Evolutionary conservation across 1,284 basidiomycete genomes (phyloP), one percentile per base, ranked within the genome.

Genomic region (Puccinia hordei): DNA sequence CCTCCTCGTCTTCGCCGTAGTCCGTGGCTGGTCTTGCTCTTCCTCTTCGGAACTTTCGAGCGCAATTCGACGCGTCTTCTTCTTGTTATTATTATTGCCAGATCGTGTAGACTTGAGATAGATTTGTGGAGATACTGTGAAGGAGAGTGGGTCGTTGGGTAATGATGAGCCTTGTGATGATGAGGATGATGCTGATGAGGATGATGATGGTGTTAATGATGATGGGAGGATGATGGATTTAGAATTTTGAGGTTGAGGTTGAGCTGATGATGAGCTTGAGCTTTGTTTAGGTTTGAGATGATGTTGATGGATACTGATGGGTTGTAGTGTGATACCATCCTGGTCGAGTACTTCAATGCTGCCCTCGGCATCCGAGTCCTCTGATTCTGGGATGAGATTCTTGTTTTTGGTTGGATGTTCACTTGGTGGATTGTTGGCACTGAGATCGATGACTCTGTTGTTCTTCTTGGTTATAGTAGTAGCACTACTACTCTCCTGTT

Each of bases 61-160:
- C 19, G 46, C 51, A 46, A 71, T 71, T n/a, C 68, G 68, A 71
- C 68, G 68, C 44, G 46, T 49, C 68, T 49, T 71, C 46, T 71
- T 53, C 51, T 71, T 71, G 44, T 4, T 33, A 46, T 49, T 71
- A 13, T 71, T n/a, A 19, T 71, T 71, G 27, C 15, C 8, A n/a
- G 33, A 30, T 30, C 2, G 10, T 19, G 49, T 15, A 51, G 68
- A 53, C 13, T 71, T 71, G 46, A 51, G 24, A 44, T 51, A 71
- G 6, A 71, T 46, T 33, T 71, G 22, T 0, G 68, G 51, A 2
- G 68, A 53, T 19, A 71, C n/a, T 15, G 68, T 71, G 46, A 71
- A 71, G 12, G 68, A 30, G 68, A 71, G 44, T 51, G 68, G 68
- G 33, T 71, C 46, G 5, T 53, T 71, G 24, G 2, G 3, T 10